Evolutionary conservation across 2,329 filamentous ascomycete species (phyloP), one percentile per base, ranked within the genome.

Genomic region (Cladosporium colombiae): DNA sequence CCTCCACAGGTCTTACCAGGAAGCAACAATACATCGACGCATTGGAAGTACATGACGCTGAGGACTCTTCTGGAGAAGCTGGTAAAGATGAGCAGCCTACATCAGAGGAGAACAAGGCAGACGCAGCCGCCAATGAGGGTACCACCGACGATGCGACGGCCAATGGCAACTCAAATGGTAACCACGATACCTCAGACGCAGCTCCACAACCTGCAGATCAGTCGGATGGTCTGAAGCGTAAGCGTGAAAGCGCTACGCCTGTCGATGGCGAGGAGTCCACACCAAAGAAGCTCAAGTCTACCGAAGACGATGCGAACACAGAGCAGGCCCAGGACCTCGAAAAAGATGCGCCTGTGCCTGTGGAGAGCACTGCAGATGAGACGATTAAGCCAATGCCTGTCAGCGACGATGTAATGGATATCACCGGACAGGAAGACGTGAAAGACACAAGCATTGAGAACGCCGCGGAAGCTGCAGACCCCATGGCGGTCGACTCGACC

Each of bases 21-120:
- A 84, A 84, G 71, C 78, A 80, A 66, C 79, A 83, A 66, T 81
- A 81, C 57, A 75, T 83, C 37, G 81, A 83, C 66, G 81, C 78
- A 69, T 74, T 84, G 10, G 73, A 78, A 64, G 77, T 72, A 37
- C 65, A 75, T 35, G 77, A 78, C 68, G 68, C 64, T 5, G 64
- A 70, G 35, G 66, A 67, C 18, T 56, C 68, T 44, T 40, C n/a
- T 57, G 40, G 31, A 7, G 60, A 63, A 52, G 53, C 40, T 5
- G 65, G 40, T 18, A 53, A 60, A n/a, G 35, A 25, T 21, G 29
- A 33, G 18, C 3, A 55, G 52, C 52, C 52, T 31, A 25, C 21
- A 27, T 11, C 31, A 16, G 13, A 40, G 5, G 55, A 57, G 8
- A 13, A 23, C 14, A 11, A 27, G 27, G 14, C 40, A n/a, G 29